phyloP scores from a whole-genome alignment of 495 filamentous ascomycete genomes.

The Bacidia gigantensis region DNA sequence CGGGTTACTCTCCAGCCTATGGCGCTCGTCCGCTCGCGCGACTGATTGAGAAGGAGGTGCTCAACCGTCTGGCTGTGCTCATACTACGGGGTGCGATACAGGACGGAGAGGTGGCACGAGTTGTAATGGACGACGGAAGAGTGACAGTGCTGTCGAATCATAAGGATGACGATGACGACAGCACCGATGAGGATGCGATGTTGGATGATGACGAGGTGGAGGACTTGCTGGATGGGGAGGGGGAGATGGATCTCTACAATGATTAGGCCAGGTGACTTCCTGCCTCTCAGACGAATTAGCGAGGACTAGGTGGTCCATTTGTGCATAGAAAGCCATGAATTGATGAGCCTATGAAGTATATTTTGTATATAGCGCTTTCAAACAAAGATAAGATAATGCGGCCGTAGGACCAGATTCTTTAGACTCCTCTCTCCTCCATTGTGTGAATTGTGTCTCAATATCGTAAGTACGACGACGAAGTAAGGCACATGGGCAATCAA shows the following conservation, averaged over 20 bases:
- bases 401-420: too few relatives aligned
- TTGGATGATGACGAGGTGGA: conserved; percentile 57
- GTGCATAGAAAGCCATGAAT: neutral
- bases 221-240: conserved; percentile 48
- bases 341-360: neutral
- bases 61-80: conserved; percentile 82
- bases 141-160: conserved; percentile 78
- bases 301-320: neutral
- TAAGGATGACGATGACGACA: conserved; percentile 43
- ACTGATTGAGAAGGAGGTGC: conserved; percentile 89
- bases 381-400: too few relatives aligned
- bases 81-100: conserved; percentile 71
- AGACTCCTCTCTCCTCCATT: too few relatives aligned
- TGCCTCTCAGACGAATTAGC: neutral
- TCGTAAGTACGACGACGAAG: too few relatives aligned
- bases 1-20: conserved; percentile 88
- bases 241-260: conserved; percentile 67
- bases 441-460: too few relatives aligned
- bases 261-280: neutral
- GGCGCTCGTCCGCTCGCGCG: conserved; percentile 78
- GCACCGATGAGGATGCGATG: conserved; percentile 56
- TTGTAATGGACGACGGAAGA: conserved; percentile 63
- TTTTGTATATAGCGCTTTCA: too few relatives aligned
- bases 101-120: conserved; percentile 71
- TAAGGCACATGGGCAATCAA: too few relatives aligned